phyloP scores from a whole-genome alignment of 768 basidiomycete genomes.

The Dentipellis fragilis region DNA sequence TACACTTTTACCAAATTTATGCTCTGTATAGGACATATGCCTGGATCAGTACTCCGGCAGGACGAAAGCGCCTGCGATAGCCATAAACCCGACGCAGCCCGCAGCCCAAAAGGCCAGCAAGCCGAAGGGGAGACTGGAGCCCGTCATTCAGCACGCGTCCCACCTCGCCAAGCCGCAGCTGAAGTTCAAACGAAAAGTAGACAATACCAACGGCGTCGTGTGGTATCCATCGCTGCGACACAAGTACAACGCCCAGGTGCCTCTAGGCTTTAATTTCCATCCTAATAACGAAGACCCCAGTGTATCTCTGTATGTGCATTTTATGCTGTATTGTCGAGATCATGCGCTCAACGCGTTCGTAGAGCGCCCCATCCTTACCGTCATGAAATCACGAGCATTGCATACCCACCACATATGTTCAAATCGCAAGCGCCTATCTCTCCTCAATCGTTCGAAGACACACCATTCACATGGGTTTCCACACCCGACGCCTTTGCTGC shows the following conservation, averaged over 20 bases:
- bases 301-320: conserved; percentile 4
- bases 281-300: conserved; percentile 19
- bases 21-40: conserved; percentile 59
- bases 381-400: conserved; percentile 70
- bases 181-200: conserved; percentile 46
- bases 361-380: conserved; percentile 66
- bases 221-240: conserved; percentile 64
- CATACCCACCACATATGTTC: conserved; percentile 66
- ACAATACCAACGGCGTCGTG: conserved; percentile 45
- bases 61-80: conserved; percentile 56
- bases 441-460: conserved; percentile 52
- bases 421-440: conserved; percentile 35
- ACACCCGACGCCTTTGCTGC: conserved; percentile 41
- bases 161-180: conserved; percentile 77
- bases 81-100: conserved; percentile 32
- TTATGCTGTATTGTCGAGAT: background rate
- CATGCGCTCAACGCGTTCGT: conserved; percentile 7
- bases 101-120: conserved; percentile 19
- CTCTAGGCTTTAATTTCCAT: conserved; percentile 54
- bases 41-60: conserved; percentile 72
- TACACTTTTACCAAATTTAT: background rate
- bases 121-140: conserved; percentile 38
- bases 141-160: conserved; percentile 63
- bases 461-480: conserved; percentile 64
- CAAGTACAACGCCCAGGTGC: conserved; percentile 80